A percentile compares a stretch with the other conserved stretches of the same genome.
Evolutionary conservation across 176 grass and related monocot species (phyloP).

Genomic region (Oryza nivara): DNA sequence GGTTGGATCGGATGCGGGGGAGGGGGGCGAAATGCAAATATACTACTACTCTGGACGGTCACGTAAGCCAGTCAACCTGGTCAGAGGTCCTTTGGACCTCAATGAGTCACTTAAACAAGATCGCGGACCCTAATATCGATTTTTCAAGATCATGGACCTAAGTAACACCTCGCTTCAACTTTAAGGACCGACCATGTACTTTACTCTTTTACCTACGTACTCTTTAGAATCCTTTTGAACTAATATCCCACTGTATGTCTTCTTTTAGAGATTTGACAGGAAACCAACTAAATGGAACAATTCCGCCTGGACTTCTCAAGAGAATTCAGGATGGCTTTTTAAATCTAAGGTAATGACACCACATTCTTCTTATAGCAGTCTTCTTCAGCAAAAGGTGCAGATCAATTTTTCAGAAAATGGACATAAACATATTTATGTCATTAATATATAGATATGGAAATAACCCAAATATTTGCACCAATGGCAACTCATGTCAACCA

Average conservation of each 20-base stretch:
- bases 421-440: background rate
- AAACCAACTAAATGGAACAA: conserved; percentile 50
- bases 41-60: too few species aligned
- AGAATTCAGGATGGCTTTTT: conserved; percentile 50
- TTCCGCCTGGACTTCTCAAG: conserved; percentile 52
- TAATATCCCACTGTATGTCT: background rate
- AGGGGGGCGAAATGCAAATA: too few species aligned
- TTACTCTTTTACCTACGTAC: background rate
- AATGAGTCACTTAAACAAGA: too few species aligned
- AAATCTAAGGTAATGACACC: conserved; percentile 44
- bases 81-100: too few species aligned
- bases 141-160: too few species aligned
- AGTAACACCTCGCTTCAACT: too few species aligned
- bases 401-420: background rate
- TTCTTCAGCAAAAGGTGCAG: background rate
- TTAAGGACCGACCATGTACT: too few species aligned
- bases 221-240: background rate
- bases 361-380: background rate
- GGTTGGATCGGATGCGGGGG: too few species aligned
- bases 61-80: too few species aligned
- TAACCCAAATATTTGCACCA: conserved; percentile 54
- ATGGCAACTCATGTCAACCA: conserved; percentile 37
- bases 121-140: too few species aligned
- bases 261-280: conserved; percentile 65
- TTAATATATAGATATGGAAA: conserved; percentile 43